These are phyloP conservation scores for Anthracocystis walkeri DNA, from an alignment of 1,284 basidiomycete genomes.

Conservation along the genomic window DNA sequence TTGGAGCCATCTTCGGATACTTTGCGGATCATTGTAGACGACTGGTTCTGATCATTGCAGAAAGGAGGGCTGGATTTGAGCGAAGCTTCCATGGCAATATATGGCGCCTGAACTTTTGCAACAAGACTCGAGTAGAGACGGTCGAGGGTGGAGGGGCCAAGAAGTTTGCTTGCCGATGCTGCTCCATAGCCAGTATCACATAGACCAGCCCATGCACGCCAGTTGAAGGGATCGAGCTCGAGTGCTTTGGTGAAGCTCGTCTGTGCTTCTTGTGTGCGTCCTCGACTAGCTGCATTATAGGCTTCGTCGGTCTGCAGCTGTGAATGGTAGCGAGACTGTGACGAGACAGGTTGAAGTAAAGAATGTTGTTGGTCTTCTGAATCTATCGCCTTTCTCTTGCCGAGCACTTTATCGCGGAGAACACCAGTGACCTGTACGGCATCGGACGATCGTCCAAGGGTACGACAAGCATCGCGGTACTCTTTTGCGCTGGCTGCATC, in stretches of 20 bases:
- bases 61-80: slow-evolving; percentile 20
- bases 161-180: slow-evolving; percentile 15
- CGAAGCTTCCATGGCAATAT: slow-evolving; percentile 17
- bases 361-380: background rate
- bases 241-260: slow-evolving; percentile 42
- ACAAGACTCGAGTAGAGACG: slow-evolving; percentile 22
- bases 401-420: slow-evolving; percentile 30
- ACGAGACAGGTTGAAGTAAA: slow-evolving; percentile 15
- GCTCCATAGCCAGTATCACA: slow-evolving; percentile 56
- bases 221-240: slow-evolving; percentile 56
- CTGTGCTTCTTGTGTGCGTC: slow-evolving; percentile 46
- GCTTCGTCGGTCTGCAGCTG: slow-evolving; percentile 56
- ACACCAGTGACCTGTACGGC: slow-evolving; percentile 48
- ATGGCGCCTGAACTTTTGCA: slow-evolving; percentile 23
- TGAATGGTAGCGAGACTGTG: slow-evolving; percentile 29
- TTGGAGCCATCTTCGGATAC: slow-evolving; percentile 45
- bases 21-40: slow-evolving; percentile 33
- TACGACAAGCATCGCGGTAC: slow-evolving; percentile 59
- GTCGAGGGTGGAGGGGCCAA: slow-evolving; percentile 22
- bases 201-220: slow-evolving; percentile 61
- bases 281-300: slow-evolving; percentile 47
- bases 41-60: slow-evolving; percentile 10
- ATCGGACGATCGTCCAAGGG: slow-evolving; percentile 53
- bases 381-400: slow-evolving; percentile 39
- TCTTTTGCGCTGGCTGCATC: slow-evolving; percentile 58